Percentiles rank a stretch among this genome's conserved stretches.
These are phyloP conservation scores for Amanita pseudoporphyria DNA, from an alignment of 768 basidiomycete species.

Conservation along the genomic window DNA sequence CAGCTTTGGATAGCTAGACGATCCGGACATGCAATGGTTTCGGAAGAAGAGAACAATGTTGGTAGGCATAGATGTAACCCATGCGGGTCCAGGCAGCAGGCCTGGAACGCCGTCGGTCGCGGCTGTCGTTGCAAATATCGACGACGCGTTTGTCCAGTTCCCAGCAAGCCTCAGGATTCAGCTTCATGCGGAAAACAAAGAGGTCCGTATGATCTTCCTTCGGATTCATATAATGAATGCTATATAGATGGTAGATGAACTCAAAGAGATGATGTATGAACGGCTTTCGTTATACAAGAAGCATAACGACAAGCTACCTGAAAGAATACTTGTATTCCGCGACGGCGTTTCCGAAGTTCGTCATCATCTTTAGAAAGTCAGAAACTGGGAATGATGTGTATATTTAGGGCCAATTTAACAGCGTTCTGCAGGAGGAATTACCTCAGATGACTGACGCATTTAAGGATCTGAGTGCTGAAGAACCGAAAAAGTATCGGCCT, in stretches of 20 bases:
- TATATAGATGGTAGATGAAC: constrained; percentile 59
- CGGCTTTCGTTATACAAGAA: constrained; percentile 47
- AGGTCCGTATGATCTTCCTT: constrained; percentile 19
- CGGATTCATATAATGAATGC: constrained; percentile 6
- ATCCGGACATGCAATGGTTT: constrained; percentile 51
- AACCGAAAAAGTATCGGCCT: constrained; percentile 39
- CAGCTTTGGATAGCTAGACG: constrained; percentile 34
- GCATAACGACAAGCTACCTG: constrained; percentile 50
- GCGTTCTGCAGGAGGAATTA: constrained; percentile 50
- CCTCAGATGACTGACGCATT: constrained; percentile 55
- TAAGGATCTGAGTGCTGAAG: constrained; percentile 27
- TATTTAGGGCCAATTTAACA: constrained; percentile 61
- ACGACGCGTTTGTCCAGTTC: constrained; percentile 63
- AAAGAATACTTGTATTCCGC: constrained; percentile 63
- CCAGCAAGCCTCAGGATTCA: constrained; percentile 69
- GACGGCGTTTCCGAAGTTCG: constrained; percentile 67
- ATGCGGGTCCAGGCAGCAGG: constrained; percentile 58
- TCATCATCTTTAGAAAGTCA: not conserved
- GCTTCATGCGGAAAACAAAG: constrained; percentile 33
- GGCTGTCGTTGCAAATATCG: constrained; percentile 71
- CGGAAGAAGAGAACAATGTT: constrained; percentile 65
- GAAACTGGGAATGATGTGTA: not conserved
- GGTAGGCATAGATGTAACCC: constrained; percentile 80
- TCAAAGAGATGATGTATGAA: constrained; percentile 62
- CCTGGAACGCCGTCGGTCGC: constrained; percentile 76